Evolutionary conservation across 495 filamentous ascomycete genomes (phyloP).

Genomic region (Glarea lozoyensis): DNA sequence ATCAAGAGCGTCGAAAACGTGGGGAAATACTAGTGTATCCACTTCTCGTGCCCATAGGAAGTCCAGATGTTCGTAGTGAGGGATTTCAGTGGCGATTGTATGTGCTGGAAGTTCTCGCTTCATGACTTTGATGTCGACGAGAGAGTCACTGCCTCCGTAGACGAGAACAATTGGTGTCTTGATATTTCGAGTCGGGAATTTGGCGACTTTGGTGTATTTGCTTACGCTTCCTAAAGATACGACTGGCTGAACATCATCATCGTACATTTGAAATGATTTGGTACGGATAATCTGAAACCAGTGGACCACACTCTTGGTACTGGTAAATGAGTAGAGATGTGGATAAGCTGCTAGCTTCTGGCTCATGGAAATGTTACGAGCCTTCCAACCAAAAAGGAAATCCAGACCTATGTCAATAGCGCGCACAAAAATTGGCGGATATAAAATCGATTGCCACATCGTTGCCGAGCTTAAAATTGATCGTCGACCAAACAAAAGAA

Average conservation of each 20-base stretch:
- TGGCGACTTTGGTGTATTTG: conserved; percentile 74
- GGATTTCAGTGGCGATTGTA: conserved; percentile 74
- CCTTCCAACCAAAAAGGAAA: conserved; percentile 85
- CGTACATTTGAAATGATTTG: conserved; percentile 93
- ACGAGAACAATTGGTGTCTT: conserved; percentile 89
- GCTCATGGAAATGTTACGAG: conserved; percentile 71
- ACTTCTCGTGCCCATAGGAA: conserved; percentile 93
- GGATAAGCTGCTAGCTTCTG: conserved; percentile 97
- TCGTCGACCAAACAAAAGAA: conserved; percentile 88
- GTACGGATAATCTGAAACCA: conserved; percentile 99
- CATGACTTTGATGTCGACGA: conserved; percentile 95
- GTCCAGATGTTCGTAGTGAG: conserved; percentile 92
- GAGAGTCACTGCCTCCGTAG: conserved; percentile 86
- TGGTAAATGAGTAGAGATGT: conserved; percentile 92
- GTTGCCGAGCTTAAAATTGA: conserved; percentile 88
- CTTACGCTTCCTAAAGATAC: conserved; percentile 31
- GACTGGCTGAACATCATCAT: conserved; percentile 70
- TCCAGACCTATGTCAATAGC: conserved; percentile 73
- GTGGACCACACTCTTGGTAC: conserved; percentile 90
- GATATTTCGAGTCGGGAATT: conserved; percentile 94
- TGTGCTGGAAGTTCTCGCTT: conserved; percentile 73
- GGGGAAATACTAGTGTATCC: conserved; percentile 72
- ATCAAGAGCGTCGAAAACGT: conserved; percentile 82
- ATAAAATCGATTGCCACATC: conserved; percentile 95
- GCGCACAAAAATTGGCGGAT: conserved; percentile 87